Base-by-base conservation (phyloP, 2,329 filamentous ascomycete genomes). In the Alternaria sp. region DNA sequence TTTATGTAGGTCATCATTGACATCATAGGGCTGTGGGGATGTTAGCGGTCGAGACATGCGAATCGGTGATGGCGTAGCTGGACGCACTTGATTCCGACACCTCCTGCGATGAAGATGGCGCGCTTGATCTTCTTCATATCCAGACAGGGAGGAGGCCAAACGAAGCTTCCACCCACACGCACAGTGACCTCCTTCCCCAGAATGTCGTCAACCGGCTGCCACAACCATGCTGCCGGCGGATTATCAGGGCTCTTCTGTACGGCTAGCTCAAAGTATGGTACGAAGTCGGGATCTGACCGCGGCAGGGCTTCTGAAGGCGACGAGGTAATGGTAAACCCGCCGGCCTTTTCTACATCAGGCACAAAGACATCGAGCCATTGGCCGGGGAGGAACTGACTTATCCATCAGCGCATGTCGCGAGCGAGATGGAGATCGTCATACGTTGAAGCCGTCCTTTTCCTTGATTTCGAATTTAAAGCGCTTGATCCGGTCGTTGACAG, bases 361-460 rank as follows among this genome's bases (percentile, higher is more conserved):
- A 93, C 86, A 75, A 91, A 90, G 7, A 93, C 89, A 76, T 97
- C 93, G 57, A 97, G 85, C 92, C 93, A 97, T 83, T 97, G 93
- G 55, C 93, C 93, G 5, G 93, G 88, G 6, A 89, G 84, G 79
- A 95, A 96, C 85, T 77, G 65, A 56, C 63, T 66, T 65, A 65
- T 63, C 68, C 65, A 73, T 75, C 70, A 76, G 71, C 68, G 63
- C 59, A 66, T 62, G 68, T 69, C 55, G 67, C 59, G 56, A 63
- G 69, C 66, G 61, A 68, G 65, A 69, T 65, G 68, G 68, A 65
- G 54, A 60, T 59, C 61, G 61, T 60, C 65, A 66, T 80, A 87
- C 87, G 74, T 84, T 82, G 66, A 87, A 80, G 60, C 71, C 79
- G 61, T 76, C 78, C 64, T 81, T 78, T 43, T 83, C 74, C 10